Evolutionary conservation across 2,329 filamentous ascomycete species (phyloP).

Genomic region (Rutstroemia sp.): DNA sequence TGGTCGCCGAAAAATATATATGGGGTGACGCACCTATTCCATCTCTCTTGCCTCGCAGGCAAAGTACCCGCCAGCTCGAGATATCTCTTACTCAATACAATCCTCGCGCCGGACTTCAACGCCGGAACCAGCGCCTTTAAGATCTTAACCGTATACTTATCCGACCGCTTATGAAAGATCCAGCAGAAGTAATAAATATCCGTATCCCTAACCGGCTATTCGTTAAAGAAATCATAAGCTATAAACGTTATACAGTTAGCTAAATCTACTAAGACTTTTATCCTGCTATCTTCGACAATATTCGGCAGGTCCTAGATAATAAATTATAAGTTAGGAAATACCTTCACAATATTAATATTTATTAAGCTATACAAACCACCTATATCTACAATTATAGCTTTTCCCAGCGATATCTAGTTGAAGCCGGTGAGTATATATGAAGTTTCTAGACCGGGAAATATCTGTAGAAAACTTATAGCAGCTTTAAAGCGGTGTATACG

Average conservation of each 20-base stretch:
- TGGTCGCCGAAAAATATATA: not conserved
- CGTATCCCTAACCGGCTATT: constrained; percentile 27
- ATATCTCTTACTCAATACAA: not conserved
- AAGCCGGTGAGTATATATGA: too few species aligned
- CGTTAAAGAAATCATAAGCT: not conserved
- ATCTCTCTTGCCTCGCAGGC: not conserved
- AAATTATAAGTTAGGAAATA: not conserved
- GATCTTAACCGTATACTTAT: not conserved
- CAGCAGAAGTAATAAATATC: constrained; percentile 29
- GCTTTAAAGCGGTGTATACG: too few species aligned
- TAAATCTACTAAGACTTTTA: not conserved
- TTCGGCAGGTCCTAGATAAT: not conserved
- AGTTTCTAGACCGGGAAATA: too few species aligned
- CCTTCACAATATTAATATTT: not conserved
- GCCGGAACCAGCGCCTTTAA: not conserved
- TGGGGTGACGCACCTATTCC: not conserved
- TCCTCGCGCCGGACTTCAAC: not conserved
- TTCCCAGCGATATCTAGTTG: too few species aligned
- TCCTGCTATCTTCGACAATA: not conserved
- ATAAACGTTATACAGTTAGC: not conserved
- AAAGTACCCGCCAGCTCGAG: not conserved
- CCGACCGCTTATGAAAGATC: constrained; percentile 29
- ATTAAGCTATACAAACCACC: not conserved
- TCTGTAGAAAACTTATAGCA: too few species aligned
- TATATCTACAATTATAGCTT: not conserved